phyloP scores from a whole-genome alignment of 192 early-diverging fungal genomes.

The Linnemannia elongata region DNA sequence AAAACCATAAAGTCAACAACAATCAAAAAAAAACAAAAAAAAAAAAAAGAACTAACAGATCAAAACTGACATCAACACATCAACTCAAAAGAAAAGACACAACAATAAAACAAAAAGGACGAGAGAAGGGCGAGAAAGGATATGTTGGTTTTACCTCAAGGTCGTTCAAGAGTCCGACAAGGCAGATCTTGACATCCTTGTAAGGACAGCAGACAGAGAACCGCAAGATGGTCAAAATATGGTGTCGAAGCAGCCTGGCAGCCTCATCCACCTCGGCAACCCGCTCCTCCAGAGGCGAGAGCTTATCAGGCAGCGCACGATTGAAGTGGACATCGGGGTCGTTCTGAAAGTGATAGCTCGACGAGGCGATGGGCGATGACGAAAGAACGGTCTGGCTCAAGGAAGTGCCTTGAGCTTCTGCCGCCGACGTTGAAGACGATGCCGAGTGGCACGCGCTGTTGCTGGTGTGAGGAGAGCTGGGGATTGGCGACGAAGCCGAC shows the following conservation, averaged over 20 bases:
- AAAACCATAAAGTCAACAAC: not conserved
- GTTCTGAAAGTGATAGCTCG: conserved; percentile 53
- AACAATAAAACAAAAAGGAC: conserved; percentile 9
- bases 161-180: conserved; percentile 58
- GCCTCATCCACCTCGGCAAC: conserved; percentile 53
- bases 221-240: conserved; percentile 62
- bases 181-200: conserved; percentile 64
- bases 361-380: conserved; percentile 36
- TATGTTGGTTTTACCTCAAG: conserved; percentile 53
- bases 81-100: not conserved
- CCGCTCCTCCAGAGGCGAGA: conserved; percentile 52
- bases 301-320: conserved; percentile 46
- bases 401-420: conserved; percentile 1
- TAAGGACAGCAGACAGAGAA: conserved; percentile 65
- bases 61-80: not conserved
- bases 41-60: conserved; percentile 1
- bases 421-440: conserved; percentile 27
- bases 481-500: conserved; percentile 38
- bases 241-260: conserved; percentile 56
- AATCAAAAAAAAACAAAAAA: not conserved
- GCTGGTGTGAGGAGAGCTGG: conserved; percentile 19
- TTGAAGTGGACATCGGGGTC: conserved; percentile 58
- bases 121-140: not conserved
- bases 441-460: conserved; percentile 34
- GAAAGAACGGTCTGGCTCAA: conserved; percentile 8